These are phyloP conservation scores for Epichloe gansuensis DNA, from an alignment of 2,329 filamentous ascomycete genomes.

Conservation along the genomic window DNA sequence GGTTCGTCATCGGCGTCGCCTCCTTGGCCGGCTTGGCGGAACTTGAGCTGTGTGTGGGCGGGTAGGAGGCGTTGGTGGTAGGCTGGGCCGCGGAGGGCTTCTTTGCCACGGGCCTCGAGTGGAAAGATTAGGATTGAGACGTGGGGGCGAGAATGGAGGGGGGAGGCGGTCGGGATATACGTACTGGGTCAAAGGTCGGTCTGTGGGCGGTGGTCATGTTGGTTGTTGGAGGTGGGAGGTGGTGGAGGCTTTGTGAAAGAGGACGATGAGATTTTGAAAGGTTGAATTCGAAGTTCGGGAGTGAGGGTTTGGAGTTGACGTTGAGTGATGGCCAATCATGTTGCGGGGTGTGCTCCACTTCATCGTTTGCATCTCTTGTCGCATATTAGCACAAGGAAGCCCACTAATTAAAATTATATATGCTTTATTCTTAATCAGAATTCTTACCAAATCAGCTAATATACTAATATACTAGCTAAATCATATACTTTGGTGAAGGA, in stretches of 20 bases:
- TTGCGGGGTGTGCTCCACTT: not conserved
- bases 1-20: constrained; percentile 59
- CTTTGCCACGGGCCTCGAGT: constrained; percentile 73
- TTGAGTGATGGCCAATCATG: not conserved
- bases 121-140: constrained; percentile 14
- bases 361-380: not conserved
- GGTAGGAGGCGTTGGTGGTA: constrained; percentile 95
- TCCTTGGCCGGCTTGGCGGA: constrained; percentile 76
- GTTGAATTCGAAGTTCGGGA: not conserved
- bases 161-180: constrained; percentile 11
- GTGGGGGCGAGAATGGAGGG: not conserved
- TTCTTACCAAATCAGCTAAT: no score
- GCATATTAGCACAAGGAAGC: not conserved
- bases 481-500: no score
- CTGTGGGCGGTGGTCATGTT: constrained; percentile 58
- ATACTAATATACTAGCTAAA: no score
- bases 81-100: constrained; percentile 80
- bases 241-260: not conserved
- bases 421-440: no score
- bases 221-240: constrained; percentile 5
- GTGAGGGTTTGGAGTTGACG: not conserved
- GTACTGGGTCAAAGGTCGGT: constrained; percentile 90
- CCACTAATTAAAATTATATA: no score
- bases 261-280: constrained; percentile 1
- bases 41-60: constrained; percentile 87